These are phyloP conservation scores for Gryganskiella cystojenkinii DNA, from an alignment of 192 early-diverging fungal species.

Conservation along the genomic window DNA sequence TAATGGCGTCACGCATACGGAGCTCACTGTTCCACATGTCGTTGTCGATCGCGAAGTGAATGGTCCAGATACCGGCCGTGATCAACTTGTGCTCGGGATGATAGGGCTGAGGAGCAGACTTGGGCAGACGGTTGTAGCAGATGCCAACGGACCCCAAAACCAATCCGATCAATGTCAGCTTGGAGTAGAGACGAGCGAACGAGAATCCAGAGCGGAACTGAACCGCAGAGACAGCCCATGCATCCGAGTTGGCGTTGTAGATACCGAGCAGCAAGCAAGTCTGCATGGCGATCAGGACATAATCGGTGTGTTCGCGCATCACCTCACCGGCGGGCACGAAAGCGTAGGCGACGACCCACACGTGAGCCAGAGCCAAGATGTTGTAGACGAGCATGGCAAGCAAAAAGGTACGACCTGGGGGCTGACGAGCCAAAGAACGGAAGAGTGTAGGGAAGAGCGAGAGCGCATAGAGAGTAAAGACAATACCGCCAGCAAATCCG, in stretches of 20 bases:
- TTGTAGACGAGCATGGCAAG: constrained; percentile 74
- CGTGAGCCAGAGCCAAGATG: constrained; percentile 75
- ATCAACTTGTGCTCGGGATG: constrained; percentile 73
- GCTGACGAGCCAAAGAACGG: constrained; percentile 61
- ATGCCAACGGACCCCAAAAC: constrained; percentile 51
- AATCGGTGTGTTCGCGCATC: constrained; percentile 80
- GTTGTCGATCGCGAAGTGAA: constrained; percentile 88
- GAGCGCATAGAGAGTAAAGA: constrained; percentile 68
- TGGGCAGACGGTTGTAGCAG: constrained; percentile 58
- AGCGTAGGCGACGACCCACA: constrained; percentile 86
- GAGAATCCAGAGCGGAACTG: constrained; percentile 23
- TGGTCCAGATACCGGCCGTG: constrained; percentile 86
- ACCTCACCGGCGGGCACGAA: constrained; percentile 84
- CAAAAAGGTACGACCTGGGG: constrained; percentile 74
- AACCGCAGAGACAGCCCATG: constrained; percentile 20
- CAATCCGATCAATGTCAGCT: constrained; percentile 51
- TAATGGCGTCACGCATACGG: constrained; percentile 77
- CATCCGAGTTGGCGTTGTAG: constrained; percentile 47
- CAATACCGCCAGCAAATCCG: constrained; percentile 72
- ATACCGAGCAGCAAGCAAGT: constrained; percentile 66
- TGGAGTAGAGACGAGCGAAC: constrained; percentile 49
- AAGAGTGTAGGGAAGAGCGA: constrained; percentile 71
- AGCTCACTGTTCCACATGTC: constrained; percentile 85
- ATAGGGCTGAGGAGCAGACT: constrained; percentile 64
- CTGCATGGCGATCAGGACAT: constrained; percentile 72